Conservation (phyloP, 2,329 filamentous ascomycete genomes). For the Pseudogymnoascus sp. region DNA sequence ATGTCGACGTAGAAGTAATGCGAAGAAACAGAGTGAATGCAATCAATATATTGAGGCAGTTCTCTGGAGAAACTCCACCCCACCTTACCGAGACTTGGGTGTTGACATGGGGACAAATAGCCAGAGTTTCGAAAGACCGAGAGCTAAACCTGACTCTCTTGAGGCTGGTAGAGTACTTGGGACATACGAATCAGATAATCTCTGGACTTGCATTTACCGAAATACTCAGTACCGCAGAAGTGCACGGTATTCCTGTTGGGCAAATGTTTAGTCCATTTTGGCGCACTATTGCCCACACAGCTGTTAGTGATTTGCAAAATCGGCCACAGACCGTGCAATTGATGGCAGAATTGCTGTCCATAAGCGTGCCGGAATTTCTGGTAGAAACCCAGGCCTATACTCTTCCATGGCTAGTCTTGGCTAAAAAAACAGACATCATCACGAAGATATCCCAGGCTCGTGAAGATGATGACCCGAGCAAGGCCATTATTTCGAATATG, state of each 20-base stretch:
- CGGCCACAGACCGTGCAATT: slow-evolving; percentile 77
- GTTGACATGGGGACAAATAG: slow-evolving; percentile 79
- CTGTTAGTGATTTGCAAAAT: slow-evolving; percentile 73
- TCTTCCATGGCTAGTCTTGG: slow-evolving; percentile 78
- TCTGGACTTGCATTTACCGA: slow-evolving; percentile 80
- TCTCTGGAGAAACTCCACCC: slow-evolving; percentile 63
- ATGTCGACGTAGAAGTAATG: slow-evolving; percentile 42
- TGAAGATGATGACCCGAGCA: slow-evolving; percentile 58
- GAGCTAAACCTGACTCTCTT: slow-evolving; percentile 83
- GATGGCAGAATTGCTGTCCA: slow-evolving; percentile 73
- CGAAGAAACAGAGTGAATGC: slow-evolving; percentile 62
- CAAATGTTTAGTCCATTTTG: slow-evolving; percentile 82
- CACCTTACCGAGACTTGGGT: slow-evolving; percentile 77
- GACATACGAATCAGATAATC: slow-evolving; percentile 72
- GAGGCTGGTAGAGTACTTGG: slow-evolving; percentile 78
- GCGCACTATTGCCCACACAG: slow-evolving; percentile 74
- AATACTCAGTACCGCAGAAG: slow-evolving; percentile 66
- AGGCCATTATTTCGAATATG: slow-evolving; percentile 49
- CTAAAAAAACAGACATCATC: slow-evolving; percentile 70
- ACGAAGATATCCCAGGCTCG: slow-evolving; percentile 73
- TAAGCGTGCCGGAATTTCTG: slow-evolving; percentile 69
- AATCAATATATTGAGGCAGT: slow-evolving; percentile 63
- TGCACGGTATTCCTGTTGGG: slow-evolving; percentile 54
- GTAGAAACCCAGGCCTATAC: slow-evolving; percentile 72
- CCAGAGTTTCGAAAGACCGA: slow-evolving; percentile 64